These are phyloP conservation scores for Pythium volutum DNA, from an alignment of 352 stramenopile species.

Conservation along the genomic window DNA sequence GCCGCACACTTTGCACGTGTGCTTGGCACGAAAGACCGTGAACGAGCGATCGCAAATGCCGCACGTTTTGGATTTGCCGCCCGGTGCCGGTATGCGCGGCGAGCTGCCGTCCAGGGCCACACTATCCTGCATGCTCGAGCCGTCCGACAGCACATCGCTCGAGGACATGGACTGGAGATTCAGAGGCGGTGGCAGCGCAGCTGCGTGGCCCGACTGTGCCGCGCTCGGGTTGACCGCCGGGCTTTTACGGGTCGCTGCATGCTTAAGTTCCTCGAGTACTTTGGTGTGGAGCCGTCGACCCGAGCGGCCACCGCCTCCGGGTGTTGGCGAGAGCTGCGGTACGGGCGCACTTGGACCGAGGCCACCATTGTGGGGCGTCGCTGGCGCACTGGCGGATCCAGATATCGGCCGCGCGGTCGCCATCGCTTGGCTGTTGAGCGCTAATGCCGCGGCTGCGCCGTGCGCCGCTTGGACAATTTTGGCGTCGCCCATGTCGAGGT, in stretches of 20 bases:
- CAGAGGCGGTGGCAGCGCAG: conserved; percentile 4
- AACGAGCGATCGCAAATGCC: conserved; percentile 70
- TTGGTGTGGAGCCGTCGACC: conserved; percentile 44
- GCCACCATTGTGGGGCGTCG: conserved; percentile 10
- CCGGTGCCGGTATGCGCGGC: conserved; percentile 11
- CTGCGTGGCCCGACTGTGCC: not conserved
- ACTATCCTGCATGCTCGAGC: not conserved
- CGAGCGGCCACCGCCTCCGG: not conserved
- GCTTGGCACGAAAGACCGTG: conserved; percentile 72
- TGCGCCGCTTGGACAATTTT: conserved; percentile 1
- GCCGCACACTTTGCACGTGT: conserved; percentile 73
- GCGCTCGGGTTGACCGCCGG: conserved; percentile 16
- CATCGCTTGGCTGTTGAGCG: not conserved
- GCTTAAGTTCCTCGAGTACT: conserved; percentile 69
- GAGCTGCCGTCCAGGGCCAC: conserved; percentile 7
- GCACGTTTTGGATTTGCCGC: conserved; percentile 33
- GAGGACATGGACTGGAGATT: conserved; percentile 1
- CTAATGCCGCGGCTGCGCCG: not conserved
- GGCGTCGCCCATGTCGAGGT: conserved; percentile 4
- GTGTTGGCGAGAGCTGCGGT: conserved; percentile 17
- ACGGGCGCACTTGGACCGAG: not conserved
- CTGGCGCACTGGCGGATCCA: not conserved
- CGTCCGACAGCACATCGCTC: conserved; percentile 1
- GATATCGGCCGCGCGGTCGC: not conserved
- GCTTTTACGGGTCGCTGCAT: conserved; percentile 40